Conservation (phyloP, 257 asterid genomes). For the Hygrophila difformis region DNA sequence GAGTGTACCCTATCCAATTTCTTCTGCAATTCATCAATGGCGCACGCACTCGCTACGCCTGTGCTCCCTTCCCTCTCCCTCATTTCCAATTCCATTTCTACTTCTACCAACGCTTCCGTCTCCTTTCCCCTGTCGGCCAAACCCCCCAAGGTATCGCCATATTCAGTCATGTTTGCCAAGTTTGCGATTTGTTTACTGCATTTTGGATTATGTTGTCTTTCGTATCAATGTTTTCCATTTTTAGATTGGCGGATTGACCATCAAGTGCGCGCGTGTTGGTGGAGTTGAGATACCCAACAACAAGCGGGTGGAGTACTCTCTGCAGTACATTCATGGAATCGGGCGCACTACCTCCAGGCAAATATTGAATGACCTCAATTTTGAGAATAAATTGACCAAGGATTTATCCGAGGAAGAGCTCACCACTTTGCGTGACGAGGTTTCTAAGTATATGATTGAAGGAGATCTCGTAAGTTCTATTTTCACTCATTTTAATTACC, state of each 20-base stretch:
- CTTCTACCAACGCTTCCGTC: slow-evolving; percentile 27
- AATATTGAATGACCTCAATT: slow-evolving; percentile 53
- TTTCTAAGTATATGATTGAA: slow-evolving; percentile 84
- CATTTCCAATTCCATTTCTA: slow-evolving; percentile 39
- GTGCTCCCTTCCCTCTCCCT: slow-evolving; percentile 57
- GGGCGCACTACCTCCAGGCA: slow-evolving; percentile 73
- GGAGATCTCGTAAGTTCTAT: slow-evolving; percentile 73
- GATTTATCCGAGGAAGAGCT: slow-evolving; percentile 88
- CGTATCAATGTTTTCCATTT: not conserved
- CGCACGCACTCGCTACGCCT: slow-evolving; percentile 64
- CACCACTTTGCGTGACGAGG: slow-evolving; percentile 84
- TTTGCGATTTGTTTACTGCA: not conserved
- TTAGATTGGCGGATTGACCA: slow-evolving; percentile 67
- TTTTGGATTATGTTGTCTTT: not conserved
- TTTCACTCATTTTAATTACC: not conserved
- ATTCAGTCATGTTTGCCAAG: too few species aligned
- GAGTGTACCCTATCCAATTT: not conserved
- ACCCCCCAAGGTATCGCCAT: slow-evolving; percentile 57
- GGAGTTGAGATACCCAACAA: slow-evolving; percentile 96
- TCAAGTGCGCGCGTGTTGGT: slow-evolving; percentile 94
- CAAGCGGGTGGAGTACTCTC: slow-evolving; percentile 79
- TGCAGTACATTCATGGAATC: slow-evolving; percentile 94
- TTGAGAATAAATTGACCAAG: slow-evolving; percentile 73
- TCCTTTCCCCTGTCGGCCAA: slow-evolving; percentile 31
- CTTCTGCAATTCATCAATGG: slow-evolving; percentile 28